Conservation (phyloP, 768 basidiomycete genomes). For the Lentinula lateritia region DNA sequence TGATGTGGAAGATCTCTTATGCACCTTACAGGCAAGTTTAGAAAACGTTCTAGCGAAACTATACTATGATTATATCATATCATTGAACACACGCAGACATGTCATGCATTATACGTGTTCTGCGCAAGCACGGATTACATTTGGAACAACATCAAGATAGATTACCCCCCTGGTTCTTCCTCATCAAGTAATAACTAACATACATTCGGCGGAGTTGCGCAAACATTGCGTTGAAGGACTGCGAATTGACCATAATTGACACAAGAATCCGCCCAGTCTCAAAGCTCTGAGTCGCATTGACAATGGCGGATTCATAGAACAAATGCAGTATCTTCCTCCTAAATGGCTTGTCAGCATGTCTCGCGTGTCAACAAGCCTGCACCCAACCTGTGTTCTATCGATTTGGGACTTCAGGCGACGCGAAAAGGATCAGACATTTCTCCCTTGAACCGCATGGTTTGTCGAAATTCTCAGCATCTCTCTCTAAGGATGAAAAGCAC, state of each 20-base stretch:
- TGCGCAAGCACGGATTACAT: conserved; percentile 41
- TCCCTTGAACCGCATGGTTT: conserved; percentile 7
- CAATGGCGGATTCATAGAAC: conserved; percentile 32
- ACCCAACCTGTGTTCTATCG: conserved; percentile 10
- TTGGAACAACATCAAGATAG: conserved; percentile 42
- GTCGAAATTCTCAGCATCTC: conserved; percentile 9
- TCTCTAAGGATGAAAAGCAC: conserved; percentile 12
- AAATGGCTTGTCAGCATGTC: conserved; percentile 43
- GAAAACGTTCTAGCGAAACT: not conserved
- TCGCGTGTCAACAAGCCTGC: conserved; percentile 13
- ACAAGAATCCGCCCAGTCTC: conserved; percentile 26
- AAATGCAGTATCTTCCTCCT: conserved; percentile 41
- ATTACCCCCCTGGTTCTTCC: conserved; percentile 42
- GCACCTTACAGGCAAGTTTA: conserved; percentile 40
- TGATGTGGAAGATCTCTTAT: conserved; percentile 35
- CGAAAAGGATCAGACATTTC: conserved; percentile 3
- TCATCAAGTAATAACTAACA: conserved; percentile 19
- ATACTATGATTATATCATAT: not conserved
- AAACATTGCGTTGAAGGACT: conserved; percentile 35
- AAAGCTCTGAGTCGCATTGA: conserved; percentile 30
- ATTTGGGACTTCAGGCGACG: conserved; percentile 16
- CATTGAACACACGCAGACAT: conserved; percentile 37
- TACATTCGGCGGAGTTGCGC: conserved; percentile 37
- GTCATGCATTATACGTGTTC: conserved; percentile 54
- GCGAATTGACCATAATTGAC: conserved; percentile 49